Evolutionary conservation across 495 filamentous ascomycete genomes (phyloP).

Genomic region (Hypoxylon fuscum): DNA sequence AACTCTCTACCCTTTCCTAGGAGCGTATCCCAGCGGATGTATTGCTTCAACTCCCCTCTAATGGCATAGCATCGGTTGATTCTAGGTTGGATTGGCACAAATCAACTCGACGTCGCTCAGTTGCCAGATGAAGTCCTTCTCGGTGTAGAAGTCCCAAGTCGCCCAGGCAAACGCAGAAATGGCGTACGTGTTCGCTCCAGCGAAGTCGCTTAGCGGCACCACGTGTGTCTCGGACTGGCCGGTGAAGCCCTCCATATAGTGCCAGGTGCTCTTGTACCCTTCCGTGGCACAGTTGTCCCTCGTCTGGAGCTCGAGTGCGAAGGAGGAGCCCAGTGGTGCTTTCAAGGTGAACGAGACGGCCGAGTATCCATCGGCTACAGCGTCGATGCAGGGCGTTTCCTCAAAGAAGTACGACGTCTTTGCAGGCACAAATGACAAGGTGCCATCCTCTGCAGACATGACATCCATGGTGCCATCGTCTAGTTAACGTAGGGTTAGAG

Average conservation of each 20-base stretch:
- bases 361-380: not conserved
- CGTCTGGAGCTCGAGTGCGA: conserved; percentile 33
- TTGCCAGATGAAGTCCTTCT: conserved; percentile 5
- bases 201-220: conserved; percentile 18
- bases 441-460: not conserved
- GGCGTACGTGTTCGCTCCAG: conserved; percentile 13
- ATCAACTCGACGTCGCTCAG: conserved; percentile 1
- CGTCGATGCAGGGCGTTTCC: conserved; percentile 21
- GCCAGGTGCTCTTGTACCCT: conserved; percentile 15
- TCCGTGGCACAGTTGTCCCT: conserved; percentile 6
- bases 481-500: not conserved
- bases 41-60: not conserved
- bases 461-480: conserved; percentile 30
- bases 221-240: not conserved
- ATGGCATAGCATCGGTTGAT: not conserved
- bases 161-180: conserved; percentile 27
- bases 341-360: conserved; percentile 19
- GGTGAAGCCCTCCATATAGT: conserved; percentile 12
- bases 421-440: conserved; percentile 16
- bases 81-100: not conserved
- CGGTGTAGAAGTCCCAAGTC: conserved; percentile 3
- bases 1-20: too few species aligned
- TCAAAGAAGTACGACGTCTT: conserved; percentile 32
- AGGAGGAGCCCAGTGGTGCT: conserved; percentile 15
- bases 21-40: too few species aligned